Evolutionary conservation across 2,329 filamentous ascomycete genomes (phyloP), one percentile per base, ranked within the genome.

Genomic region (Fusarium camptoceras): DNA sequence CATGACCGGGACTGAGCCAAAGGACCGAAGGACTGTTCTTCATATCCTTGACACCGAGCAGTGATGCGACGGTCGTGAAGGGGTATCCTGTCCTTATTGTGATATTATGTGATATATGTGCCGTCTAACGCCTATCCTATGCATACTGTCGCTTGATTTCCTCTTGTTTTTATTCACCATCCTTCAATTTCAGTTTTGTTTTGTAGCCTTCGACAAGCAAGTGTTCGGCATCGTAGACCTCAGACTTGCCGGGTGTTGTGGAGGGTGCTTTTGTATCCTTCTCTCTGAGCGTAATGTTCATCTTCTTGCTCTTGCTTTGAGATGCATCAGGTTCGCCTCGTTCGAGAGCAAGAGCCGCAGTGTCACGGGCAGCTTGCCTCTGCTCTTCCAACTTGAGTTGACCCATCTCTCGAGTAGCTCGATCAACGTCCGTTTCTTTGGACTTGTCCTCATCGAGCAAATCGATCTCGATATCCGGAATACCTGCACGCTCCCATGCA

Each of bases 401-500:
- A 2, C 79, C 80, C 24, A 85, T 68, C 55, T 83, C 78, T 12
- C 75, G 77, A 8, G 81, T 79, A 71, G 78, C 63, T 62, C 75
- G 49, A 27, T 82, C 78, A 10, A 76, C 75, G 7, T 84, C 83
- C 54, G 86, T 83, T 68, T 86, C 82, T 47, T 55, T 37, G 14
- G 83, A 80, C 74, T 84, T 85, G 49, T 87, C 87, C 78, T 97
- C 93, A 56, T 93, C 89, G 2, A 91, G 79, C 37, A 94, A 76
- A 37, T 91, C 85, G 66, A 94, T 87, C 44, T 83, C 78, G 42
- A 87, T 84, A 22, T 85, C 83, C 3, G 82, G 82, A 30, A 86
- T 85, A 6, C 87, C 89, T 8, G 87, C 87, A 55, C 94, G 86
- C 79, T 96, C 89, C 94, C 94, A 97, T 0, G 92, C 93, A 0